Evolutionary conservation across 305 asterid genomes (phyloP).

Genomic region (Plantago coronopus): DNA sequence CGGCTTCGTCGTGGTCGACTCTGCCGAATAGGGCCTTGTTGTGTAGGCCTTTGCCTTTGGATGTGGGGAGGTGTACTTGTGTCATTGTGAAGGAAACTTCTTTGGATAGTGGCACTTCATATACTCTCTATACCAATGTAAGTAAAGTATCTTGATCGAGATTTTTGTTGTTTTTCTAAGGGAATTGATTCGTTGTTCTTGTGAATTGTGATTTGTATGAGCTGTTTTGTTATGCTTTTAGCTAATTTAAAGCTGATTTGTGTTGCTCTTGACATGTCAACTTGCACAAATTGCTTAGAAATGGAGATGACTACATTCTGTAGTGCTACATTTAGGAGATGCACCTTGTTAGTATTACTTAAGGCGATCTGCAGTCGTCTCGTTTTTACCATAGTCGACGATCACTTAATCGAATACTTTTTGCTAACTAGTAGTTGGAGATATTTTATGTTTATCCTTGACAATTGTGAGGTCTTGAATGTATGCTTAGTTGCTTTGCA

Average conservation of each 20-base stretch:
- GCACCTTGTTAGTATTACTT: neutral
- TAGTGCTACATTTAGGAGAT: neutral
- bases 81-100: conserved; percentile 75
- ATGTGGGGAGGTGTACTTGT: conserved; percentile 87
- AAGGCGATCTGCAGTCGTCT: no score
- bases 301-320: neutral
- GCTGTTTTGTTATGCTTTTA: neutral
- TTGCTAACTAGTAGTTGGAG: neutral
- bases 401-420: neutral
- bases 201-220: no score
- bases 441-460: neutral
- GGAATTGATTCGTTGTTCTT: no score
- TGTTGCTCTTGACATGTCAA: neutral
- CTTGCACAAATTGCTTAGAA: neutral
- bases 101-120: conserved; percentile 58
- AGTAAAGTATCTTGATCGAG: conserved; percentile 10
- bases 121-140: conserved; percentile 84
- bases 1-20: conserved; percentile 92
- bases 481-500: no score
- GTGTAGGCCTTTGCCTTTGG: conserved; percentile 84
- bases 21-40: conserved; percentile 82
- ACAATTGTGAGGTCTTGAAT: no score
- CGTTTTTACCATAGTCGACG: neutral
- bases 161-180: neutral
- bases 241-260: neutral